Base-by-base conservation (phyloP, 2,329 filamentous ascomycete species). In the Trichoderma koningii region DNA sequence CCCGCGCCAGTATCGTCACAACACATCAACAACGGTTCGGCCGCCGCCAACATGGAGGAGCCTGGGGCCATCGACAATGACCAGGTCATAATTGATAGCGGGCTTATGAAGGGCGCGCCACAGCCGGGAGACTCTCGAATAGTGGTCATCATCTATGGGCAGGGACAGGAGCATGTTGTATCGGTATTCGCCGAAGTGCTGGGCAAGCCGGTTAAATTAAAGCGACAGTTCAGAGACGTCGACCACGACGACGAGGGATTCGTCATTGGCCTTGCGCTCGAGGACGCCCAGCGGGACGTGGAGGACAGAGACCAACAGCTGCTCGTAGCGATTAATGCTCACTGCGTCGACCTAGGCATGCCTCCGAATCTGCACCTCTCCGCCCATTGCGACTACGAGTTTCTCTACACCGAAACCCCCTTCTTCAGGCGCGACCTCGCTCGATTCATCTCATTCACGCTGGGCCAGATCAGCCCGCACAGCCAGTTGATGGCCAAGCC, bases 401-500 rank as follows among this genome's bases (percentile, higher is more conserved):
- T 94, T 70, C 82, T 96, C 21, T 96, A 95, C 78, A 91, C 89
- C 3, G 85, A 88, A 68, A 82, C 83, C 9, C 85, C 89, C 1
- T 91, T 90, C 74, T 87, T 89, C 67, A 86, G 91, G 30, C 84
- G 91, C 64, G 91, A 95, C 73, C 79, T 95, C 52, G 87, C 91
- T 10, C 86, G 92, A 44, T 95, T 93, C 73, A 84, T 93, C 28
- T 90, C 91, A 6, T 89, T 95, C 73, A 88, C 90, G 6, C 80
- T 95, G 28, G 92, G 92, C 10, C 91, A 95, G 77, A 88, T 89
- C 68, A 89, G 86, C 72, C 89, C 90, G 64, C 91, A 96, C 73
- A 87, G 90, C 70, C 88, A 90, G 64, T 80, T 96, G 45, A 88
- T 89, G 80, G 86, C 88, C 57, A 95, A 95, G 73, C 83, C 86